These are phyloP conservation scores for Salvia hispanica DNA, from an alignment of 257 asterid genomes.

Conservation along the genomic window DNA sequence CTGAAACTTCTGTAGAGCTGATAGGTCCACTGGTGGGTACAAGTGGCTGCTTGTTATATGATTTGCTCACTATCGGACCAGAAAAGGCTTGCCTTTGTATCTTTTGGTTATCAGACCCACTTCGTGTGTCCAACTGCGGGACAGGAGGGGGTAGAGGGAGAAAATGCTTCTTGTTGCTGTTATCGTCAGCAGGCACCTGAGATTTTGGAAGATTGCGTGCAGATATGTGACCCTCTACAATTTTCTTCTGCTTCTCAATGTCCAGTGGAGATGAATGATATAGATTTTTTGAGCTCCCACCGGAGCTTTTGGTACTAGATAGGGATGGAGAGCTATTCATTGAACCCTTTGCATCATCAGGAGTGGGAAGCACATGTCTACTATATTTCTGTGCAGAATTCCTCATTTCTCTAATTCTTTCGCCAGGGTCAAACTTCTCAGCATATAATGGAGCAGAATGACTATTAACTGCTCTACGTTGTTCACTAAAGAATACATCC, in stretches of 20 bases:
- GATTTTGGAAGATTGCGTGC: constrained; percentile 44
- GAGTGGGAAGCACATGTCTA: constrained; percentile 83
- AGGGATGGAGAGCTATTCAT: constrained; percentile 44
- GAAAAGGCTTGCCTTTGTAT: constrained; percentile 73
- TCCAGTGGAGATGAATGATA: constrained; percentile 94
- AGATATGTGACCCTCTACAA: constrained; percentile 47
- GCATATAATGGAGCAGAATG: constrained; percentile 90
- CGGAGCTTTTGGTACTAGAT: constrained; percentile 37
- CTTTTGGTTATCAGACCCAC: constrained; percentile 49
- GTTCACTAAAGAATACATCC: constrained; percentile 51
- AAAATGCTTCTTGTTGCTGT: constrained; percentile 51
- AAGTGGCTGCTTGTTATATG: constrained; percentile 51
- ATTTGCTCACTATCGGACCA: constrained; percentile 81
- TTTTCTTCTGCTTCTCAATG: constrained; percentile 63
- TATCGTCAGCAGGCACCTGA: constrained; percentile 46
- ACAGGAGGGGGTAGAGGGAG: constrained; percentile 68
- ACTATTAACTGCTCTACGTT: constrained; percentile 51
- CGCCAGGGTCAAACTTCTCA: constrained; percentile 73
- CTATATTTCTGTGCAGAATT: constrained; percentile 50
- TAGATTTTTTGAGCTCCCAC: constrained; percentile 55
- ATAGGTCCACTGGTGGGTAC: constrained; percentile 64
- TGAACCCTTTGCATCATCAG: constrained; percentile 72
- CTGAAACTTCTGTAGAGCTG: constrained; percentile 53
- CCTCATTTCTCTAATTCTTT: constrained; percentile 62
- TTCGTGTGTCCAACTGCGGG: constrained; percentile 52